Evolutionary conservation across 495 filamentous ascomycete genomes (phyloP), one percentile per base, ranked within the genome.

Genomic region (Opeltia flavorubescens): DNA sequence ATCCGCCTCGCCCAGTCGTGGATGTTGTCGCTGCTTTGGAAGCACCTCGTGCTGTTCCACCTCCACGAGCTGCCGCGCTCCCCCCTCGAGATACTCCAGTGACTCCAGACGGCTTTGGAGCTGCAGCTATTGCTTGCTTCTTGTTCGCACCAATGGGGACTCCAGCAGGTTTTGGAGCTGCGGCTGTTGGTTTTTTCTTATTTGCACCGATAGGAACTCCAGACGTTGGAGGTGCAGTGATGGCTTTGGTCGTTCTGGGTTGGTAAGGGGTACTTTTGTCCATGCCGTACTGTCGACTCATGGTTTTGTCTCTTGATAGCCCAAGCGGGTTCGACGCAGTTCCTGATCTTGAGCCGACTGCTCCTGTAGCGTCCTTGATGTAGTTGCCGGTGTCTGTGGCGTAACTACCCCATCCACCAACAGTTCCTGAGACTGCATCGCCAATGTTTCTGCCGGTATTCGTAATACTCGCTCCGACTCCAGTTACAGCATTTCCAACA

Each of bases 331-430:
- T 72, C 11, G 48, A 54, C 0, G 60, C 59, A 0, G 68, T 71
- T 11, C 58, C 46, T 3, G 58, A 51, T 7, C 68, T 52, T 2
- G 50, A 1, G 2, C 68, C 68, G 0, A 41, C 53, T 4, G 66
- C 66, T 9, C 60, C 62, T 0, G 66, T 67, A 2, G 54, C 53
- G 49, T 72, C 68, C 38, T 67, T 69, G 50, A 72, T 61, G 43
- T 58, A 60, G 57, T 72, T 72, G 29, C 66, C 68, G 47, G 65
- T 66, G 40, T 66, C 63, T 46, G 63, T 63, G 20, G 67, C 64
- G 48, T 60, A 59, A 50, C 64, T 56, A 24, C 61, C 68, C 62
- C 63, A 71, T 36, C 47, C 49, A 18, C 57, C 56, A 2, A 66
- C 58, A 1, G 62, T 58, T 41, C 56, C 53, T 9, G 66, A 62